Conservation (phyloP, 2,329 filamentous ascomycete genomes). For the Thyridium curvatum region DNA sequence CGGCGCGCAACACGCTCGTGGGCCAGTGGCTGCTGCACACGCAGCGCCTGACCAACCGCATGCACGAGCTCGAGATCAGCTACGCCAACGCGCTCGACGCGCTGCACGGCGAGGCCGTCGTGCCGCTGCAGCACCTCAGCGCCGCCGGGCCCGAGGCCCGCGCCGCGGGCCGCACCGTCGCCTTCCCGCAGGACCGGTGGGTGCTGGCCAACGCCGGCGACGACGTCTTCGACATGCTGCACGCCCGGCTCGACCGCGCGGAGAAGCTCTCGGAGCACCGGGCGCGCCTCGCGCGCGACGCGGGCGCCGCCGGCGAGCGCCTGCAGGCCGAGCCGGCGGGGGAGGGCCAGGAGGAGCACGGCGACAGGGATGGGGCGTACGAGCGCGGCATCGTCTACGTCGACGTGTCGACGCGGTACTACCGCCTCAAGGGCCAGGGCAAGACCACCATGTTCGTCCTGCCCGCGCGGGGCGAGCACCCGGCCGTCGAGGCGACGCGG, state of each 20-base stretch:
- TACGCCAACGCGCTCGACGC: slow-evolving; percentile 45
- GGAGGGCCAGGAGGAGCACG: slow-evolving; percentile 11
- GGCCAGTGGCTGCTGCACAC: slow-evolving; percentile 51
- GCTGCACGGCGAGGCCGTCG: slow-evolving; percentile 40
- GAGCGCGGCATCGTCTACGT: slow-evolving; percentile 40
- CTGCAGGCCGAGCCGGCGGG: slow-evolving; percentile 19
- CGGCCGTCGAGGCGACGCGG: slow-evolving; percentile 32
- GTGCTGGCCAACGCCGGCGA: slow-evolving; percentile 48
- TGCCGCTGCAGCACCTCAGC: slow-evolving; percentile 46
- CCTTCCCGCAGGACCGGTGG: slow-evolving; percentile 49
- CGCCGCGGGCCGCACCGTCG: slow-evolving; percentile 43
- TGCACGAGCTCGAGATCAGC: slow-evolving; percentile 50
- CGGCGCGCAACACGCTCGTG: slow-evolving; percentile 44
- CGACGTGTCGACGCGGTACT: slow-evolving; percentile 45
- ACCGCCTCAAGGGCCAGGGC: slow-evolving; percentile 36
- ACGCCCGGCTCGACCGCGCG: slow-evolving; percentile 37
- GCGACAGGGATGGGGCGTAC: slow-evolving; percentile 10
- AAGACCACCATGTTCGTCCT: slow-evolving; percentile 45
- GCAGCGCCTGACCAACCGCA: slow-evolving; percentile 45
- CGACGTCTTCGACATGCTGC: slow-evolving; percentile 40
- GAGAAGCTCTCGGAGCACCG: slow-evolving; percentile 32
- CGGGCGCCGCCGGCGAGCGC: slow-evolving; percentile 34
- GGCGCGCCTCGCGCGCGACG: slow-evolving; percentile 20
- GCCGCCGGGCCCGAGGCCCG: slow-evolving; percentile 44
- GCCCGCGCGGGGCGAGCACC: slow-evolving; percentile 41